Conservation (phyloP, 208 protist genomes). For the Acanthamoeba sp. region DNA sequence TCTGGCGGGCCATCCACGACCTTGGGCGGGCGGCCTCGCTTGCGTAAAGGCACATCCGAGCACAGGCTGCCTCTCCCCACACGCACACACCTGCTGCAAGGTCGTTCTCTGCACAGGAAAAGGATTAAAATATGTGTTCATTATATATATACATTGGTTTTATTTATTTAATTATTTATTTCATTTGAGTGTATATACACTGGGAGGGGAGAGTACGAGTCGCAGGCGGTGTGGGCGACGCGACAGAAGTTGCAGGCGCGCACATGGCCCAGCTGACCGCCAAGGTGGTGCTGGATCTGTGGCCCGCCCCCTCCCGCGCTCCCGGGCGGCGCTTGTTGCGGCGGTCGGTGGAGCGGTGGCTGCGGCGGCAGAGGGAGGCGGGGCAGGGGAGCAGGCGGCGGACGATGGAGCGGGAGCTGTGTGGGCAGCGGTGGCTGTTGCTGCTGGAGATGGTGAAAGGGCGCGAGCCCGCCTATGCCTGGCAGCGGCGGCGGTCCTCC, state of each 20-base stretch:
- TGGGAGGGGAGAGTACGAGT: not conserved
- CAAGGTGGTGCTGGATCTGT: not conserved
- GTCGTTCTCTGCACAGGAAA: not conserved
- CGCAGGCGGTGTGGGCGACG: slow-evolving; percentile 22
- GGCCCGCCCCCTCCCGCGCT: not conserved
- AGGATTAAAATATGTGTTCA: not conserved
- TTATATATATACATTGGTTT: not conserved
- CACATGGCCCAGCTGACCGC: not conserved
- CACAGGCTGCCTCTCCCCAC: not conserved
- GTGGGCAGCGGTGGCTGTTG: no score
- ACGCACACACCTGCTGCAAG: not conserved
- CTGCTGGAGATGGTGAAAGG: no score
- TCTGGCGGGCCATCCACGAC: not conserved
- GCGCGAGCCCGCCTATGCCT: no score
- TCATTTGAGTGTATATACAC: not conserved
- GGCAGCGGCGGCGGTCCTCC: no score
- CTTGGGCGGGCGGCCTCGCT: slow-evolving; percentile 14
- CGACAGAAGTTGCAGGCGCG: slow-evolving; percentile 52
- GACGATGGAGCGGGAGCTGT: not conserved
- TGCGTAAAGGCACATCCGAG: slow-evolving; percentile 6
- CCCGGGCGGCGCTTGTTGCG: no score
- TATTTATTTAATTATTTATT: not conserved
- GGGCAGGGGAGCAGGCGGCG: not conserved
- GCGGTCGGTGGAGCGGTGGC: not conserved
- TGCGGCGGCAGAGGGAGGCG: not conserved